phyloP scores from a whole-genome alignment of 495 filamentous ascomycete genomes.

The Penicillium malachiteum region DNA sequence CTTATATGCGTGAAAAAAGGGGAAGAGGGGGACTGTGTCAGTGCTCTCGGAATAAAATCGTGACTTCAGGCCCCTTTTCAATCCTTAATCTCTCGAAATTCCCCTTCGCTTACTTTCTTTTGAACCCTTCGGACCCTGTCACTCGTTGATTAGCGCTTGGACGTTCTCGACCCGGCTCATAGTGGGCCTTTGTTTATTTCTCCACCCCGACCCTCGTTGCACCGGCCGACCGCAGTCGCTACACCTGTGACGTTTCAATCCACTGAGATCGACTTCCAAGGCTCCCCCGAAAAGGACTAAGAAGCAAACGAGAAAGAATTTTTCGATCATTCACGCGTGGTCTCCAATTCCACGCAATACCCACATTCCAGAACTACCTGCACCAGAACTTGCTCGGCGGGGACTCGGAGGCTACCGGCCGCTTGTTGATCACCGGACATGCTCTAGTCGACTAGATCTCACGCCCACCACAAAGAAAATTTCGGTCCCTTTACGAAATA shows the following conservation, averaged over 20 bases:
- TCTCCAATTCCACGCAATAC: neutral
- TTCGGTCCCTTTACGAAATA: no score
- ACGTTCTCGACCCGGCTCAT: constrained; percentile 2
- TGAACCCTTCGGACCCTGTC: neutral
- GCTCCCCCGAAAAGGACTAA: neutral
- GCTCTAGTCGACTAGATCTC: neutral
- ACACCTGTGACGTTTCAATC: neutral
- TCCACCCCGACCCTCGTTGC: constrained; percentile 30
- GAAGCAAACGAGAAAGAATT: neutral
- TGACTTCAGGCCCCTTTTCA: neutral
- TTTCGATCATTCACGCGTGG: neutral
- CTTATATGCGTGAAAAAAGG: no score
- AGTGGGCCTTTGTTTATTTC: constrained; percentile 30
- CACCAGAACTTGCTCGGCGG: neutral
- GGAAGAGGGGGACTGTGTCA: no score
- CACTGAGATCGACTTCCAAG: neutral
- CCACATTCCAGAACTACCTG: neutral
- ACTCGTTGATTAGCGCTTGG: constrained; percentile 7
- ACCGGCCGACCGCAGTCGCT: constrained; percentile 27
- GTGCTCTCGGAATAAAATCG: neutral
- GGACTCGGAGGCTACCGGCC: neutral
- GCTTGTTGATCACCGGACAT: neutral
- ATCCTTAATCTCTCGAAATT: neutral
- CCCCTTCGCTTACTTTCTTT: neutral
- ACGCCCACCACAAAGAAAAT: no score